phyloP scores from a whole-genome alignment of 1,284 basidiomycete species.

The Melampsora americana region DNA sequence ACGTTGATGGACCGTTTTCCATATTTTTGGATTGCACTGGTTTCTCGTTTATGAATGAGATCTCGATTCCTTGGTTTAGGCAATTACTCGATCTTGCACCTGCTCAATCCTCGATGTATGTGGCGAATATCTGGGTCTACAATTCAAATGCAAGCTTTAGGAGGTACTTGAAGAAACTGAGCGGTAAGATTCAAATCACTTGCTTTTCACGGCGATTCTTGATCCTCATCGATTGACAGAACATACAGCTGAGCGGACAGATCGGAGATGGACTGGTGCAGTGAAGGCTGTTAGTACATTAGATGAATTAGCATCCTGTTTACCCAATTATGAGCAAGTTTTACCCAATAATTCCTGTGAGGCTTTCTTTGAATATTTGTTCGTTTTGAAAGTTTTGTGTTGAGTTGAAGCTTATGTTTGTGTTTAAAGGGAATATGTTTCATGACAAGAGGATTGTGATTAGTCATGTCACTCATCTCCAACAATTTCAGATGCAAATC shows the following conservation, averaged over 20 bases:
- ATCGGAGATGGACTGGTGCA: constrained; percentile 23
- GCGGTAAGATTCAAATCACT: constrained; percentile 2
- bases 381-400: no score
- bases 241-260: constrained; percentile 24
- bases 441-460: constrained; percentile 43
- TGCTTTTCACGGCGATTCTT: neutral
- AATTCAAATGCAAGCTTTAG: constrained; percentile 42
- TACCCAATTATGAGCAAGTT: constrained; percentile 44
- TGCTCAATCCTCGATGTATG: constrained; percentile 12
- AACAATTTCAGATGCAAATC: constrained; percentile 45
- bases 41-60: constrained; percentile 33
- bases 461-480: constrained; percentile 45
- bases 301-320: constrained; percentile 39
- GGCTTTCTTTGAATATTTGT: neutral
- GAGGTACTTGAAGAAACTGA: constrained; percentile 44
- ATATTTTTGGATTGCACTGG: constrained; percentile 47
- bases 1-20: constrained; percentile 52
- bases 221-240: neutral
- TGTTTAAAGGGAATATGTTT: constrained; percentile 32
- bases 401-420: neutral
- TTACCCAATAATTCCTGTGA: constrained; percentile 44
- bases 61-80: constrained; percentile 40
- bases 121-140: constrained; percentile 38
- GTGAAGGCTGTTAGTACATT: constrained; percentile 38
- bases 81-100: constrained; percentile 44